Base-by-base conservation (phyloP, 2,329 filamentous ascomycete genomes). In the Colletotrichum neosansevieriae region DNA sequence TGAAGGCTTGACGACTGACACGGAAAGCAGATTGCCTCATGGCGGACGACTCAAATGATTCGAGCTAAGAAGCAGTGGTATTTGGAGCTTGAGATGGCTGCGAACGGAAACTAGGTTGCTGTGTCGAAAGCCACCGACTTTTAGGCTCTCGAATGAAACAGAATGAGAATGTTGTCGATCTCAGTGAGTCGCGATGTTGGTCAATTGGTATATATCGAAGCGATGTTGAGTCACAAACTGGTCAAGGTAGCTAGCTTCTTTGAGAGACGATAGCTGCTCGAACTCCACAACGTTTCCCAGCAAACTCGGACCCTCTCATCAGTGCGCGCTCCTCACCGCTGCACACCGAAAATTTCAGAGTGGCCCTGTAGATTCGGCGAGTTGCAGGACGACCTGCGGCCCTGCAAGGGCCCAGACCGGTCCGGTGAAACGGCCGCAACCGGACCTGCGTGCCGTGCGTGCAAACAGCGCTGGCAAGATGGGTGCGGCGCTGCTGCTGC, bases 11-110 rank as follows among this genome's bases (percentile, higher is more conserved):
- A 69, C 75, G 79, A 70, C 76, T 76, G 51, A 77, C 71, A 70
- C 77, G 77, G 60, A 78, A 70, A 62, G 75, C 72, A 68, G 77
- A 71, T 21, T 73, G 73, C 74, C 75, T 80, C 80, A 81, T 81
- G 45, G 24, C 76, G 59, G 54, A 34, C 49, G 49, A 44, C 38
- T 51, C 32, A 58, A 57, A 56, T 38, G 44, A 45, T 17, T 49
- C 40, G 68, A 57, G 9, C 32, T 53, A 21, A n/a, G 17, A 9
- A 21, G 29, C 11, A 17, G 40, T 29, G n/a, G 53, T 15, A 19
- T 15, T 49, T 40, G 53, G 51, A 65, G 47, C 19, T 58, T 36
- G 42, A 61, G 63, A 67, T 19, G 17, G 24, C 24, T 50, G 62
- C 47, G 36, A 17, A 57, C 53, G 24, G 50, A 40, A 29, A 32